Base-by-base conservation (phyloP, 257 asterid species). In the Nicotiana attenuata region DNA sequence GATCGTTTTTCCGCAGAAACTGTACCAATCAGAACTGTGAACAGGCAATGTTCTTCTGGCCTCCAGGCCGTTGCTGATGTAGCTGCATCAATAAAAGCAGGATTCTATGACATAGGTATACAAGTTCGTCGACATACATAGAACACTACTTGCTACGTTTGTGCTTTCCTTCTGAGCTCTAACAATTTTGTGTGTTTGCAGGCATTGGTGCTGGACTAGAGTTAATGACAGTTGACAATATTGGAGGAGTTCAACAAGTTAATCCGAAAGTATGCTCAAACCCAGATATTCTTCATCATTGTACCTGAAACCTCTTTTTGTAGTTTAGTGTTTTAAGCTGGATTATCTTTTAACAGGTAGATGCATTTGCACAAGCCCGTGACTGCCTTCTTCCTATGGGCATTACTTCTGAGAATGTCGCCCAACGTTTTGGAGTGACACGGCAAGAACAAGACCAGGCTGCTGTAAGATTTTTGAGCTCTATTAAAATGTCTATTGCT, bases 331-430 rank as follows among this genome's bases (percentile, higher is more conserved):
- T 80, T 56, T 81, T 83, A 28, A 71, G 68, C 76, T 82, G 67
- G 28, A 77, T 35, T 81, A 20, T 81, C 33, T 26, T 78, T 78
- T 85, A n/a, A 64, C 87, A 94, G 98, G 82, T 82, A 10, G 88
- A 95, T n/a, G 81, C 66, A 68, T 89, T 91, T 56, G 75, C 92
- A 31, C 91, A 91, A 87, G 99, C 97, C 64, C 94, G 89, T 50
- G 98, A 95, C 66, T 95, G 99, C 86, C 95, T 95, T 82, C 93
- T 95, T 77, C 99, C 99, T 4, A 93, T 95, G 98, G 99, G 99
- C 22, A 77, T 87, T 55, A 95, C 99, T 83, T 95, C 99, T 71
- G 99, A 95, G 88, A 95, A 93, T 56, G 98, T 95, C 76, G 98
- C 98, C 14, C 90, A 90, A 86, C 92, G 93, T 75, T 92, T 33